A percentile compares a stretch with the other conserved stretches of the same genome.
Conservation (phyloP, 2,329 filamentous ascomycete species). For the Venturia aucupariae region DNA sequence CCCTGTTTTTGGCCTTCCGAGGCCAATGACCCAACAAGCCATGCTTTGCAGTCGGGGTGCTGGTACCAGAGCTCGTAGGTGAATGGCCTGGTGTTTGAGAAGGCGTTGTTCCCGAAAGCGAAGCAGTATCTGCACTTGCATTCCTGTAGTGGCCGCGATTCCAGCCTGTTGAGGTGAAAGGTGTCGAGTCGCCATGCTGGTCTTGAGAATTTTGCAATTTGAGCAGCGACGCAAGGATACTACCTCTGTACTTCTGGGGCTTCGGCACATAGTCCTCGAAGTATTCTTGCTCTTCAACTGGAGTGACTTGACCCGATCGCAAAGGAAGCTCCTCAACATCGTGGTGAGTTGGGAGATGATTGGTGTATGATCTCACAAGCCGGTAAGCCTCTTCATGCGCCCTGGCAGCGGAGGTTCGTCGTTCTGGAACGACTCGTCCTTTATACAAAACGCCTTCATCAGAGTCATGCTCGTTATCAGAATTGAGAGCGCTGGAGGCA, state of each 20-base stretch:
- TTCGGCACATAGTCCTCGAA: slow-evolving; percentile 56
- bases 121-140: background rate
- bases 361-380: slow-evolving; percentile 11
- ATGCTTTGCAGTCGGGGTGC: slow-evolving; percentile 18
- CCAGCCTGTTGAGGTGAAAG: background rate
- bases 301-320: slow-evolving; percentile 40
- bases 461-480: slow-evolving; percentile 5
- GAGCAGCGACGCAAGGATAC: slow-evolving; percentile 63
- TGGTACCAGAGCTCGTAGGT: slow-evolving; percentile 21
- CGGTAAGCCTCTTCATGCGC: slow-evolving; percentile 2
- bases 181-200: background rate
- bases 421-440: background rate
- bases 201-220: slow-evolving; percentile 50
- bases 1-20: slow-evolving; percentile 21
- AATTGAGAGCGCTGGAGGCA: background rate
- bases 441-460: slow-evolving; percentile 3
- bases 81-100: slow-evolving; percentile 5
- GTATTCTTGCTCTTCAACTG: slow-evolving; percentile 38
- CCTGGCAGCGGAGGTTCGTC: background rate
- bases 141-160: slow-evolving; percentile 20
- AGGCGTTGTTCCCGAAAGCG: slow-evolving; percentile 10
- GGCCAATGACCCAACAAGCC: slow-evolving; percentile 21
- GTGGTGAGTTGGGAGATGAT: background rate
- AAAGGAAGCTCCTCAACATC: slow-evolving; percentile 16
- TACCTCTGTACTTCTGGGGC: slow-evolving; percentile 60